Evolutionary conservation across 2,329 filamentous ascomycete species (phyloP), one percentile per base, ranked within the genome.

Genomic region (Fusarium coffeatum): DNA sequence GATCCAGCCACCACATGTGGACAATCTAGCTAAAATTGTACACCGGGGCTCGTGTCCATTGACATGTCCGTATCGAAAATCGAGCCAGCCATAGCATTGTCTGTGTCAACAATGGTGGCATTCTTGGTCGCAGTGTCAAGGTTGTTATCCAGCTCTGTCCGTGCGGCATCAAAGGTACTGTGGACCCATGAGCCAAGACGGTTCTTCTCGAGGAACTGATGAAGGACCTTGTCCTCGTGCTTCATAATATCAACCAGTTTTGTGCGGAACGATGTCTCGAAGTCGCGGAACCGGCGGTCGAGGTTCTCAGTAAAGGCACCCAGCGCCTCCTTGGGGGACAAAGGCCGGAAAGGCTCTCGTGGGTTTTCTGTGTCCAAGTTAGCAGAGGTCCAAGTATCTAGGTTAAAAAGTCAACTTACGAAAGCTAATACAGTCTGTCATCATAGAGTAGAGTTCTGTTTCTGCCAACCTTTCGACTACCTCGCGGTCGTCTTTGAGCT

Each of bases 161-260:
- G 77, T 20, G 82, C 83, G 27, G 77, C 76, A 30, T 82, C 78
- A 23, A 80, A 77, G 9, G 80, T 78, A 15, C 78, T 78, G 12
- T 72, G 77, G 20, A 83, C 79, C 92, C 94, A 97, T 59, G 90
- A 85, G 9, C 89, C 88, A 13, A 97, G 85, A 40, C 89, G 86
- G 62, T 89, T 85, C 77, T 90, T 90, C 59, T 91, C 87, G 22
- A 96, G 84, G 76, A 89, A 89, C 53, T 85, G 84, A 54, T 84
- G 81, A 41, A 98, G 83, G 13, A 87, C 77, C 64, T 86, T 85
- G 75, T 95, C 92, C 80, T 97, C 94, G 60, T 85, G 85, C 60
- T 87, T 84, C 82, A 96, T 91, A 61, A 93, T 92, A 27, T 89
- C 87, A 28, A 90, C 81, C 62, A 97, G 86, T 60, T 89, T 90